Conservation (phyloP, 2,329 filamentous ascomycete species). For the Pseudogymnoascus sp. region DNA sequence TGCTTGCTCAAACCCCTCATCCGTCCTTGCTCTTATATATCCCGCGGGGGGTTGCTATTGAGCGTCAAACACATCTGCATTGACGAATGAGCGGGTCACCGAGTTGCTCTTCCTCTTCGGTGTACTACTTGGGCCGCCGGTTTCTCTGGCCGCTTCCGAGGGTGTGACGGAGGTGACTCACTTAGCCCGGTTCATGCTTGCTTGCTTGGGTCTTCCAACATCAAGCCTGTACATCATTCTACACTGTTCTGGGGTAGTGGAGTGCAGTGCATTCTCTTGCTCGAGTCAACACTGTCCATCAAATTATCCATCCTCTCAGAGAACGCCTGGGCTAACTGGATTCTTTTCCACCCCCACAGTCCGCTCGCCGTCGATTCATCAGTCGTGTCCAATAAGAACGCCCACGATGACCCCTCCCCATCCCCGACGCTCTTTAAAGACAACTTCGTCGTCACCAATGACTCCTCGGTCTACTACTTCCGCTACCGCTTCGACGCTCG, state of each 20-base stretch:
- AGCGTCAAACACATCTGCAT: background rate
- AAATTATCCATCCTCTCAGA: background rate
- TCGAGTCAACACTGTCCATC: constrained; percentile 1
- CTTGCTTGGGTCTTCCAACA: constrained; percentile 5
- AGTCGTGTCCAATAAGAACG: constrained; percentile 15
- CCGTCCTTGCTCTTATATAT: background rate
- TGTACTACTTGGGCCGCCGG: background rate
- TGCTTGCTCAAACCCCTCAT: background rate
- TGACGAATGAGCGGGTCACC: constrained; percentile 7
- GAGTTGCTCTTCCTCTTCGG: background rate
- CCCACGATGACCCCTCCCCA: constrained; percentile 29
- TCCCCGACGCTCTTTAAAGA: constrained; percentile 31
- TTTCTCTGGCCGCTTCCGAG: constrained; percentile 1
- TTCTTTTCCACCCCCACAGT: constrained; percentile 9
- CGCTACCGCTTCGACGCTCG: constrained; percentile 38
- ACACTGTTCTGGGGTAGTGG: background rate
- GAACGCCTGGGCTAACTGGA: constrained; percentile 7
- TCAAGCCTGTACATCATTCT: background rate
- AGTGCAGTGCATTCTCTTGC: constrained; percentile 2
- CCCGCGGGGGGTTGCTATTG: background rate
- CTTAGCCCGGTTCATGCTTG: background rate
- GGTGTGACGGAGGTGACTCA: constrained; percentile 8
- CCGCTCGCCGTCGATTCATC: constrained; percentile 4
- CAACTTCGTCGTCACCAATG: constrained; percentile 32
- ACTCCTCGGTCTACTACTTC: constrained; percentile 36